These are phyloP conservation scores for Acanthamoeba culbertsoni DNA, from an alignment of 208 protist genomes.

Conservation along the genomic window DNA sequence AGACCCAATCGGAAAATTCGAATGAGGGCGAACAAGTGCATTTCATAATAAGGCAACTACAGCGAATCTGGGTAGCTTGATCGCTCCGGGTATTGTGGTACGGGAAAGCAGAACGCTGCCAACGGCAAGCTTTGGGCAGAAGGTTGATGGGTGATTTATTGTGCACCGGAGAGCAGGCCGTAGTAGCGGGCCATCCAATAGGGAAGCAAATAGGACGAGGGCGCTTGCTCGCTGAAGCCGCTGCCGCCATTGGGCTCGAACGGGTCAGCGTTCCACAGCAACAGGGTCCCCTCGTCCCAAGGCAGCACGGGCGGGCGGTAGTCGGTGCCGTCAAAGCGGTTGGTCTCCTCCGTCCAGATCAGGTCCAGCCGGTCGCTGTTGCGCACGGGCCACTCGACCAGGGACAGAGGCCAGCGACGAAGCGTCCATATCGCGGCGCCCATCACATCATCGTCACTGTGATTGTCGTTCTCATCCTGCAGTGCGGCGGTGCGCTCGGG, in stretches of 20 bases:
- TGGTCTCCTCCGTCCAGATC: background rate
- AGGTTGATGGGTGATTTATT: background rate
- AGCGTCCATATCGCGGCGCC: constrained; percentile 30
- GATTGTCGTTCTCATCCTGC: background rate
- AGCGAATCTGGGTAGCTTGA: too few species aligned
- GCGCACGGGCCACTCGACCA: constrained; percentile 65
- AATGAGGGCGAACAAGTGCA: too few species aligned
- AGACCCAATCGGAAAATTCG: too few species aligned
- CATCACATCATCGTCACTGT: background rate
- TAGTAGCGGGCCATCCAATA: constrained; percentile 67
- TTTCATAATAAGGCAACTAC: too few species aligned
- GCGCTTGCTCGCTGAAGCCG: background rate
- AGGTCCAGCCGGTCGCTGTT: constrained; percentile 61
- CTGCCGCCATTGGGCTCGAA: constrained; percentile 46
- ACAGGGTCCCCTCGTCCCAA: constrained; percentile 48
- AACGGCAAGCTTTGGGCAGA: too few species aligned
- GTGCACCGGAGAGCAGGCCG: background rate
- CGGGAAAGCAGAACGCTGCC: too few species aligned
- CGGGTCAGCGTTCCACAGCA: constrained; percentile 61
- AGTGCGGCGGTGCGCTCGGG: background rate
- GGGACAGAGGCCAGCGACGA: background rate
- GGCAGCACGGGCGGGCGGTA: constrained; percentile 51
- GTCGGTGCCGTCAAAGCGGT: background rate
- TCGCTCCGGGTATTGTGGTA: too few species aligned
- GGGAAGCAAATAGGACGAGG: constrained; percentile 58